Base-by-base conservation (phyloP, 2,329 filamentous ascomycete species). In the Diaporthe vaccinii region DNA sequence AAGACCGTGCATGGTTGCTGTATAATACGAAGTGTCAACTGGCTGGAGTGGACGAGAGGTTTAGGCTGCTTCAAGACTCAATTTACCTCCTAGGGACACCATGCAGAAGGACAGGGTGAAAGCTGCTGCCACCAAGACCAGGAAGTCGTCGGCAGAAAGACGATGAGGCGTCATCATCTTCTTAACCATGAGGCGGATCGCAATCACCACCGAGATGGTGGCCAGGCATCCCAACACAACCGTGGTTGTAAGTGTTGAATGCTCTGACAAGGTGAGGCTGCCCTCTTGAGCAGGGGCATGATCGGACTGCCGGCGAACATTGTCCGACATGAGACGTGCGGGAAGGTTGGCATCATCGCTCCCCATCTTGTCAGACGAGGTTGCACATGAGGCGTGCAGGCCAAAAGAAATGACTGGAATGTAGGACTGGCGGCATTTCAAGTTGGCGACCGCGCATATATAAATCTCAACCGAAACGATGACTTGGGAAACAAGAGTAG, bases 31-130 rank as follows among this genome's bases (percentile, higher is more conserved):
- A 36, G n/a, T 15, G 49, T 69, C 34, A 69, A 9, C 49, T 31
- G 22, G 22, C 34, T 65, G 68, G 10, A 17, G 12, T 34, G 34
- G 44, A 31, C 17, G n/a, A 28, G 5, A 36, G n/a, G 25, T 3
- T 7, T 6, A 8, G 25, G 25, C 4, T 53, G 39, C 2, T 44
- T 44, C 31, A 44, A 22, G 55, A 7, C 20, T 25, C 22, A 10
- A 14, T n/a, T 74, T 46, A 72, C 73, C 73, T 71, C 51, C 73
- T 15, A 74, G 58, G 55, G 73, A 71, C 22, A 62, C 36, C 65
- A 72, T 62, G 67, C 73, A 74, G 44, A 74, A 59, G 6, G 46
- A 31, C 46, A 74, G 14, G n/a, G 67, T 72, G 34, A 72, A 51
- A 17, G 69, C 22, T 34, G 73, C 59, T 46, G 73, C 73, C 8